Percentiles rank a stretch among this genome's conserved stretches.
These are phyloP conservation scores for Morella rubra DNA, from an alignment of 306 rosid species.

Conservation along the genomic window DNA sequence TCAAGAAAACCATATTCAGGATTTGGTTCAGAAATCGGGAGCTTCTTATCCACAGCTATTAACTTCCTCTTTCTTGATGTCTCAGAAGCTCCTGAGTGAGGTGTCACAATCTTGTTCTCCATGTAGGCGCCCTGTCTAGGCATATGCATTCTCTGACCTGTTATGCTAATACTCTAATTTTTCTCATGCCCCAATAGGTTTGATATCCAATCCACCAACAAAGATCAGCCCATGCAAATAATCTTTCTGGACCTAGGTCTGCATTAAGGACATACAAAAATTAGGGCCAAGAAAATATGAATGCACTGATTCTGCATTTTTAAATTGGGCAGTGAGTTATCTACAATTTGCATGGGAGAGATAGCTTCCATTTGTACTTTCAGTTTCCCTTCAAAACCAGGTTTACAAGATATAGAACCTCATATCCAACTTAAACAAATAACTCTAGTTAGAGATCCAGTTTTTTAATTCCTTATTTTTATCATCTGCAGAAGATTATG, in stretches of 20 bases:
- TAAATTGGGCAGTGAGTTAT: no score
- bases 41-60: neutral
- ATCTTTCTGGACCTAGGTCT: neutral
- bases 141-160: neutral
- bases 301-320: neutral
- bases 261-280: conserved; percentile 5
- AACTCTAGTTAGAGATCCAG: neutral
- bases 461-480: neutral
- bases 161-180: neutral
- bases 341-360: no score
- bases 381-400: neutral
- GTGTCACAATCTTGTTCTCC: neutral
- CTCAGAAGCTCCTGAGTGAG: neutral
- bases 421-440: neutral
- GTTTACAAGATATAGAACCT: neutral
- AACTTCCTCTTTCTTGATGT: conserved; percentile 12
- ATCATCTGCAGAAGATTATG: neutral
- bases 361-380: neutral
- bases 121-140: neutral
- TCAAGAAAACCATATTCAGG: neutral
- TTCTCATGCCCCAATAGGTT: neutral
- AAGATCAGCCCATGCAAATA: neutral
- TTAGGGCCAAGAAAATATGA: neutral
- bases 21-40: neutral
- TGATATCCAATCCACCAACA: neutral